These are phyloP conservation scores for Pelargonium citronellum DNA, from an alignment of 441 rosid genomes.

Conservation along the genomic window DNA sequence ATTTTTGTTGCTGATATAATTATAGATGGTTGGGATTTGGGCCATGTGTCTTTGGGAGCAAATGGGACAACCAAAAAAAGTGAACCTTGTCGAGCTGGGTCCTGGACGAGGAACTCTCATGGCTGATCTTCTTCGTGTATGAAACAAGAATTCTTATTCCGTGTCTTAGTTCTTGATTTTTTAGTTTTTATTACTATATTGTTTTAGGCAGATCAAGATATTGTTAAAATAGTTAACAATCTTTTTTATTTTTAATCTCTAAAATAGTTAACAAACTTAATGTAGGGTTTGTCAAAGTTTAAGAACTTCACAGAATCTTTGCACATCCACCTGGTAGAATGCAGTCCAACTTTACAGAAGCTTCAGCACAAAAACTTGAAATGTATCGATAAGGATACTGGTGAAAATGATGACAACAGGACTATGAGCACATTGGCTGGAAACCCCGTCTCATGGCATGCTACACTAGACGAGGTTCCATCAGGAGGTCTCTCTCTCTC, in stretches of 20 bases:
- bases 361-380: slow-evolving; percentile 59
- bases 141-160: slow-evolving; percentile 18
- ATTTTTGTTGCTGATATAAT: slow-evolving; percentile 14
- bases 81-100: slow-evolving; percentile 84
- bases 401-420: slow-evolving; percentile 33
- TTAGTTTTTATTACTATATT: not conserved
- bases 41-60: slow-evolving; percentile 88
- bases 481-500: slow-evolving; percentile 58
- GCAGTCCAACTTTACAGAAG: slow-evolving; percentile 75
- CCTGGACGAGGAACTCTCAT: slow-evolving; percentile 92
- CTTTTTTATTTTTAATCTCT: too few species aligned
- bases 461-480: slow-evolving; percentile 73
- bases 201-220: not conserved
- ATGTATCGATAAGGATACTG: slow-evolving; percentile 41
- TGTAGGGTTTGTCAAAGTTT: slow-evolving; percentile 73
- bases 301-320: slow-evolving; percentile 64
- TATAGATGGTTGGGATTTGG: slow-evolving; percentile 85
- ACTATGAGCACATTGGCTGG: slow-evolving; percentile 50
- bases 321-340: slow-evolving; percentile 80
- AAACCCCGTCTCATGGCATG: slow-evolving; percentile 67
- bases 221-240: slow-evolving; percentile 15
- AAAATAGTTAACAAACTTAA: slow-evolving; percentile 17
- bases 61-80: slow-evolving; percentile 71
- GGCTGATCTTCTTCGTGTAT: slow-evolving; percentile 83
- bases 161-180: not conserved